These are phyloP conservation scores for Cytospora piceae DNA, from an alignment of 2,329 filamentous ascomycete genomes.

Conservation along the genomic window DNA sequence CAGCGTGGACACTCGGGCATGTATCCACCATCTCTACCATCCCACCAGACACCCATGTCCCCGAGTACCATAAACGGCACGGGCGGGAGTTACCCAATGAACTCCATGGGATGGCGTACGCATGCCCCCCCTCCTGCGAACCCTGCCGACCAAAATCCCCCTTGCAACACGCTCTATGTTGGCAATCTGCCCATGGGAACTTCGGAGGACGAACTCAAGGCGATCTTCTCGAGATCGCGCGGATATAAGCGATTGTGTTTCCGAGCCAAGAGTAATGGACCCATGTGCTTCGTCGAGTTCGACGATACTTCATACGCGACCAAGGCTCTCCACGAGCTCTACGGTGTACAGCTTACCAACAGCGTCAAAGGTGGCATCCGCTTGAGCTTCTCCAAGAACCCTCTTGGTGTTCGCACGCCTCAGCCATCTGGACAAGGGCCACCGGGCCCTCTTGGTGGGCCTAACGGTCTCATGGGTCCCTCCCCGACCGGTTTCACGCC, in stretches of 20 bases:
- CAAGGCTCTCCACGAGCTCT: slow-evolving; percentile 86
- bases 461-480: slow-evolving; percentile 60
- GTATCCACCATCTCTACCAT: slow-evolving; percentile 42
- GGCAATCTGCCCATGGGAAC: slow-evolving; percentile 94
- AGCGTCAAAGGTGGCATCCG: slow-evolving; percentile 94
- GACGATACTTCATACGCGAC: slow-evolving; percentile 92
- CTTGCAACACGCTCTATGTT: slow-evolving; percentile 97
- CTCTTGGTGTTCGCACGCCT: slow-evolving; percentile 83
- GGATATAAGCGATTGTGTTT: slow-evolving; percentile 96
- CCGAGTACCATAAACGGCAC: slow-evolving; percentile 55
- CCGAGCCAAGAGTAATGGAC: slow-evolving; percentile 90
- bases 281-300: slow-evolving; percentile 99
- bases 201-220: slow-evolving; percentile 93
- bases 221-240: slow-evolving; percentile 87
- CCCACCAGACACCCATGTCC: slow-evolving; percentile 56
- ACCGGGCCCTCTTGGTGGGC: slow-evolving; percentile 52
- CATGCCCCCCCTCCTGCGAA: slow-evolving; percentile 71
- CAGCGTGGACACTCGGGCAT: slow-evolving; percentile 41
- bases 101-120: slow-evolving; percentile 7
- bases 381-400: slow-evolving; percentile 96
- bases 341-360: slow-evolving; percentile 85
- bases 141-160: slow-evolving; percentile 93
- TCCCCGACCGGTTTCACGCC: slow-evolving; percentile 66
- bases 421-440: slow-evolving; percentile 57
- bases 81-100: slow-evolving; percentile 17